Evolutionary conservation across 106 monocot species (phyloP), one percentile per base, ranked within the genome.

Genomic region (Triglochin maritima): DNA sequence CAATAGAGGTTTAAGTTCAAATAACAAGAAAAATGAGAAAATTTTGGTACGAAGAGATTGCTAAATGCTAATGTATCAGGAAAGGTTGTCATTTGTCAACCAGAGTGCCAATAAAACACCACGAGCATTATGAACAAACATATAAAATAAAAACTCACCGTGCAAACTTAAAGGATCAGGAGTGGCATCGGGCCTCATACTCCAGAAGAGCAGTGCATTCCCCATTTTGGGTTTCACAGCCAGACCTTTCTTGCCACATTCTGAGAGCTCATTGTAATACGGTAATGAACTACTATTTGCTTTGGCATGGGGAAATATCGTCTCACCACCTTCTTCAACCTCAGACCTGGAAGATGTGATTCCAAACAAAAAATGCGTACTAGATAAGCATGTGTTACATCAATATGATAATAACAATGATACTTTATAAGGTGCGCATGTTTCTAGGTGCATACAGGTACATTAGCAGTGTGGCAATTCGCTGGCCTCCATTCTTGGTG

Each of bases 291-390:
- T 59, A 48, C 59, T 70, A 17, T 59, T 70, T 70, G 9, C 12
- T 59, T 71, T 71, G 29, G 71, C 60, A 71, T 60, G 9, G 4
- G 71, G 71, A 47, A 71, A 71, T 43, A 71, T 52, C 3, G 71
- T 71, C 57, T 71, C 71, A 62, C 71, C 71, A 62, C 71, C 71
- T 71, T 71, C 61, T 71, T 71, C 71, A 62, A 71, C 71, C 51
- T 71, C 71, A 6, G 71, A 71, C 44, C 71, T 71, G 62, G 16
- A 71, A 3, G 10, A 43, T 10, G 29, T 29, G 0, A 29, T 29
- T 29, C 29, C 29, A 29, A 29, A 29, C 29, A 29, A 29, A 29
- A 29, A 29, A 29, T 29, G 1, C 29, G 1, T 29, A 29, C 29
- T 29, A 0, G 29, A 29, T 29, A 29, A 29, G 29, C 29, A 29